Percentiles rank a stretch among this genome's conserved stretches.
Evolutionary conservation across 192 early-diverging fungal genomes (phyloP).

Genomic region (Coemansia sp.): DNA sequence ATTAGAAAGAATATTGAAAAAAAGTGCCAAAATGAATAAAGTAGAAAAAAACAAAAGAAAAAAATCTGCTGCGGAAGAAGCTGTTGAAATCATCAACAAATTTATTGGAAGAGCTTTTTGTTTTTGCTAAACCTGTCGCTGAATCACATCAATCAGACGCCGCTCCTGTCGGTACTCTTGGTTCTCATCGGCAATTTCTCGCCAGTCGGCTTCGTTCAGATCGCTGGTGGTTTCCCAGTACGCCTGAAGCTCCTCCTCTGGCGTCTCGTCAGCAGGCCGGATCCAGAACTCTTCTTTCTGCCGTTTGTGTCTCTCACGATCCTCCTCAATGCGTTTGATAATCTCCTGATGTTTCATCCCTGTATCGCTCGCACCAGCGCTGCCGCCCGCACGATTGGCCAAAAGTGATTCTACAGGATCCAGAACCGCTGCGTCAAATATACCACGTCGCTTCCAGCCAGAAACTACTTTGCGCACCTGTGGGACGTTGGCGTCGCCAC

Average conservation of each 20-base stretch:
- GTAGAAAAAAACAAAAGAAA: background rate
- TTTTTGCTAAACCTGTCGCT: background rate
- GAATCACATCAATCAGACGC: constrained; percentile 7
- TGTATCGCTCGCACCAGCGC: constrained; percentile 12
- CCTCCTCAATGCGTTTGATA: constrained; percentile 57
- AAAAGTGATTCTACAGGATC: constrained; percentile 25
- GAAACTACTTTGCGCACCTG: constrained; percentile 36
- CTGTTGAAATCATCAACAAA: too few species aligned
- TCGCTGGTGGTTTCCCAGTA: constrained; percentile 57
- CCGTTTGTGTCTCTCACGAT: constrained; percentile 58
- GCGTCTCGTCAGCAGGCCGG: constrained; percentile 31
- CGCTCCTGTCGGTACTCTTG: constrained; percentile 31
- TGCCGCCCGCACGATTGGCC: constrained; percentile 18
- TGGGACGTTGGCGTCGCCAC: constrained; percentile 48
- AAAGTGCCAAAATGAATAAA: background rate
- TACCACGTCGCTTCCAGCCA: constrained; percentile 31
- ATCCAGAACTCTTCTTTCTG: constrained; percentile 59
- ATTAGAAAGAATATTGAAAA: background rate
- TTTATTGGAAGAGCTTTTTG: background rate
- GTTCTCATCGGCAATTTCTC: constrained; percentile 40
- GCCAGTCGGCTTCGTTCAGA: constrained; percentile 49
- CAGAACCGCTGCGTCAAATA: constrained; percentile 21
- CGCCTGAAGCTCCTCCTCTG: constrained; percentile 34
- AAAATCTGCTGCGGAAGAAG: constrained; percentile 15
- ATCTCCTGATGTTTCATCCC: constrained; percentile 54